Conservation (phyloP, 139 green algal species). For the Coelastrella sp. region DNA sequence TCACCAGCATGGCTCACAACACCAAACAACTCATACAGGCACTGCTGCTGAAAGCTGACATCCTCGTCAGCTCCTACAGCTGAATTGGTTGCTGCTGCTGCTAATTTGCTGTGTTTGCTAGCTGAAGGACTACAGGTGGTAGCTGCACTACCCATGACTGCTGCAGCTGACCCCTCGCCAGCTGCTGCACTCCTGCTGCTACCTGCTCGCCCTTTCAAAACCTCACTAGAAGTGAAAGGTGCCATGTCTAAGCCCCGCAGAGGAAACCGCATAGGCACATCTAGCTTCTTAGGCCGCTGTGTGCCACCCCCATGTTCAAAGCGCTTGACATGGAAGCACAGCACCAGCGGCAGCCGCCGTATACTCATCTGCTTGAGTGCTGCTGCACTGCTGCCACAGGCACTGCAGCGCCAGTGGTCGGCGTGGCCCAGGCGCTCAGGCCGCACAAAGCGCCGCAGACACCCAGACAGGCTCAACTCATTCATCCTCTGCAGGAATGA, state of each 20-base stretch:
- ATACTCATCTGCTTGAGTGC: conserved; percentile 93
- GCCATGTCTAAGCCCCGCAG: conserved; percentile 79
- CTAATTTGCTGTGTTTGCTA: background rate
- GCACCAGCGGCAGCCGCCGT: conserved; percentile 82
- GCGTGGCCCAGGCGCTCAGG: conserved; percentile 72
- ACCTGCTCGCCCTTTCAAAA: conserved; percentile 59
- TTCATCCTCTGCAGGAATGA: conserved; percentile 8
- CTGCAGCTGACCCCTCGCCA: background rate
- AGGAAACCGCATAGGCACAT: conserved; percentile 85
- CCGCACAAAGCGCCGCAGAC: conserved; percentile 81
- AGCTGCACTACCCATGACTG: background rate
- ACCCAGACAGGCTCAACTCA: conserved; percentile 69
- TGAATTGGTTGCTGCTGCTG: background rate
- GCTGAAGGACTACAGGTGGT: background rate
- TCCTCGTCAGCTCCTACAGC: conserved; percentile 24
- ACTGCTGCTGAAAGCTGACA: conserved; percentile 30
- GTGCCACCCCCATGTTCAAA: conserved; percentile 82
- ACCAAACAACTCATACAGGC: conserved; percentile 86
- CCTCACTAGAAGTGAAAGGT: conserved; percentile 76
- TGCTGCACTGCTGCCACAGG: conserved; percentile 54
- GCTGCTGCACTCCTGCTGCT: background rate
- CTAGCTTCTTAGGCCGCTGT: conserved; percentile 72
- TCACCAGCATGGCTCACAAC: conserved; percentile 88
- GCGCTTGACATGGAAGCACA: conserved; percentile 93
- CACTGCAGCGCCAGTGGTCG: conserved; percentile 66